Evolutionary conservation across 345 rosid genomes (phyloP), one percentile per base, ranked within the genome.

Genomic region (Angophora floribunda): DNA sequence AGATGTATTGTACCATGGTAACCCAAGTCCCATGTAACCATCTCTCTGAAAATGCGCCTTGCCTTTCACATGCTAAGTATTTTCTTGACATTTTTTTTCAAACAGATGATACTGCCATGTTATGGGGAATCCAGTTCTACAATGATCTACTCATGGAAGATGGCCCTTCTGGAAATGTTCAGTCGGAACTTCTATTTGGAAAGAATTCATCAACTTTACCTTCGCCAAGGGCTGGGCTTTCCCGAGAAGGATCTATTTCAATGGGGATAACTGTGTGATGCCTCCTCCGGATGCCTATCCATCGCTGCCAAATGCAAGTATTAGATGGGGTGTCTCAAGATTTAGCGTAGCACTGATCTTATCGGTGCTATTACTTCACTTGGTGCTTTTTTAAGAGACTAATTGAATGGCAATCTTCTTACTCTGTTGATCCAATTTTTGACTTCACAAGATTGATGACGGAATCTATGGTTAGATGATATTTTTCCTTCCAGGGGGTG

Each of bases 141-240:
- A 96, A 97, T 49, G 99, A 96, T 87, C 59, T 97, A 87, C 96
- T 97, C 80, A 93, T 91, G 90, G 95, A 94, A 93, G 97, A 97
- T 21, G 98, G 99, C 86, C 95, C 92, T 30, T 4, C 87, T 79
- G 99, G 99, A n/a, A 95, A 96, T 86, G 96, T 95, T 85, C 99
- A 96, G 90, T 93, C 98, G 19, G 99, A 97, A 92, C 88, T 96
- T 87, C 97, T 97, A 15, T 96, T 97, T 92, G 94, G 75, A 30
- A 97, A 97, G 93, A 94, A 96, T 85, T 86, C 87, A 51, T 86
- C 90, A 19, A 92, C 94, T 47, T 96, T 90, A 96, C 98, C 61
- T 93, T 95, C 5, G 95, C 94, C 44, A 94, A 96, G 90, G 98
- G 99, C 85, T 97, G 99, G 99, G 99, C 95, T 47, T 96, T 96